A percentile compares a stretch with the other conserved stretches of the same genome.
Evolutionary conservation across 768 basidiomycete genomes (phyloP).

Genomic region (Termitomyces titanicus): DNA sequence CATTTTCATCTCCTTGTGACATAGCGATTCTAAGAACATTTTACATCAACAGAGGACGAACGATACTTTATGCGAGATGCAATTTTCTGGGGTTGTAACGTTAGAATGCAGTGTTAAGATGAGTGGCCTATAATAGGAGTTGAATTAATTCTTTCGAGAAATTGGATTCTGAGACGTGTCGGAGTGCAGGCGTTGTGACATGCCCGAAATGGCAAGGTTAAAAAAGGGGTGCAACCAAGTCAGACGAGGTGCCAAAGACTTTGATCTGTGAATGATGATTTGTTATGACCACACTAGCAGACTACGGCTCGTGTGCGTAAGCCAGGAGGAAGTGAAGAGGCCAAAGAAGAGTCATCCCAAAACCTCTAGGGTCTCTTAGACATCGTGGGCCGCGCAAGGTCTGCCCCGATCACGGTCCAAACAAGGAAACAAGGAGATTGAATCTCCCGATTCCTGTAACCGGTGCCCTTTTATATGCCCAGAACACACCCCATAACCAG

Average conservation of each 20-base stretch:
- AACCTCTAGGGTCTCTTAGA: constrained; percentile 5
- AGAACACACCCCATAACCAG: constrained; percentile 18
- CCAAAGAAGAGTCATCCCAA: not conserved
- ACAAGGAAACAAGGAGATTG: constrained; percentile 21
- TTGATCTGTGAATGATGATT: not conserved
- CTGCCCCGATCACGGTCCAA: constrained; percentile 16
- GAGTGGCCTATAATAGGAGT: constrained; percentile 12
- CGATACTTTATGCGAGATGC: not conserved
- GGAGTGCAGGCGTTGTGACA: constrained; percentile 3
- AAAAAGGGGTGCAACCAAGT: constrained; percentile 4
- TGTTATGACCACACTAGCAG: not conserved
- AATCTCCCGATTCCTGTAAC: constrained; percentile 28
- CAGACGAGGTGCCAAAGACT: not conserved
- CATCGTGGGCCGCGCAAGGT: constrained; percentile 3
- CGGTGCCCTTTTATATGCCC: constrained; percentile 41
- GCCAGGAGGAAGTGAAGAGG: constrained; percentile 3
- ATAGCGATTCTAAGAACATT: not conserved
- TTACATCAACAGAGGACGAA: not conserved
- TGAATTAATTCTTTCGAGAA: not conserved
- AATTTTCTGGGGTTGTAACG: not conserved
- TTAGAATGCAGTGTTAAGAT: not conserved
- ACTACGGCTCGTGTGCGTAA: not conserved
- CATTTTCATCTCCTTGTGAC: constrained; percentile 4
- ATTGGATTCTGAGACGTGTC: constrained; percentile 13
- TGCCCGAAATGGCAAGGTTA: constrained; percentile 3